phyloP scores from a whole-genome alignment of 164 flowering plant genomes.

The Magnolia changhungtana region DNA sequence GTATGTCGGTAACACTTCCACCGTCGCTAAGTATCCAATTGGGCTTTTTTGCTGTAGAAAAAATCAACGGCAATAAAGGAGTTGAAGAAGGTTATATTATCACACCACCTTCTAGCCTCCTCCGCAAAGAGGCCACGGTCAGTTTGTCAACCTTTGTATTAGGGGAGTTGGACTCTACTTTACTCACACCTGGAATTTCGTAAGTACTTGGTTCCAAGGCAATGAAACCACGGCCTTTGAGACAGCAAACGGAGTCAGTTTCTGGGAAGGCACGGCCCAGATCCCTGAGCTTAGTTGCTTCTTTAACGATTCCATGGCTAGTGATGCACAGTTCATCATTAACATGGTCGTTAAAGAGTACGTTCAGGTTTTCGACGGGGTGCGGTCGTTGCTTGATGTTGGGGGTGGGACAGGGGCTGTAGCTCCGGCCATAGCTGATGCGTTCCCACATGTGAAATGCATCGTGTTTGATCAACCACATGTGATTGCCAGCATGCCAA shows the following conservation, averaged over 20 bases:
- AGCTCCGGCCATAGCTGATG: neutral
- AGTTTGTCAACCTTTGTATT: constrained; percentile 14
- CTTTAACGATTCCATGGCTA: constrained; percentile 43
- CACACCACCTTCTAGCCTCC: constrained; percentile 12
- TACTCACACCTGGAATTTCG: constrained; percentile 16
- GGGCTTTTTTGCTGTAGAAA: constrained; percentile 9
- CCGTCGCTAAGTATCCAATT: too few relatives aligned
- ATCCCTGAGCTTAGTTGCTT: constrained; percentile 1
- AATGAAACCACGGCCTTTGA: constrained; percentile 21
- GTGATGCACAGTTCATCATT: constrained; percentile 31
- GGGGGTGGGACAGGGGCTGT: neutral
- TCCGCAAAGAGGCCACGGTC: neutral
- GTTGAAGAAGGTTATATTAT: neutral
- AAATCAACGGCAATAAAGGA: neutral
- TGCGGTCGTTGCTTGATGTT: neutral
- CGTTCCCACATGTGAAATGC: constrained; percentile 16
- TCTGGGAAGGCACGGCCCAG: constrained; percentile 18
- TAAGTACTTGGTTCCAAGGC: constrained; percentile 24
- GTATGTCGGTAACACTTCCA: too few relatives aligned
- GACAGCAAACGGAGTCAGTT: constrained; percentile 7
- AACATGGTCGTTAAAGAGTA: constrained; percentile 21
- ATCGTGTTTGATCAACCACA: constrained; percentile 40
- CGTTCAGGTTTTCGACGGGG: constrained; percentile 15
- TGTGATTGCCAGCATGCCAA: constrained; percentile 23
- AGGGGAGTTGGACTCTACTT: constrained; percentile 23